Percentiles rank a stretch among this genome's conserved stretches.
Conservation (phyloP, 352 stramenopile species). For the Phytophthora multivora region DNA sequence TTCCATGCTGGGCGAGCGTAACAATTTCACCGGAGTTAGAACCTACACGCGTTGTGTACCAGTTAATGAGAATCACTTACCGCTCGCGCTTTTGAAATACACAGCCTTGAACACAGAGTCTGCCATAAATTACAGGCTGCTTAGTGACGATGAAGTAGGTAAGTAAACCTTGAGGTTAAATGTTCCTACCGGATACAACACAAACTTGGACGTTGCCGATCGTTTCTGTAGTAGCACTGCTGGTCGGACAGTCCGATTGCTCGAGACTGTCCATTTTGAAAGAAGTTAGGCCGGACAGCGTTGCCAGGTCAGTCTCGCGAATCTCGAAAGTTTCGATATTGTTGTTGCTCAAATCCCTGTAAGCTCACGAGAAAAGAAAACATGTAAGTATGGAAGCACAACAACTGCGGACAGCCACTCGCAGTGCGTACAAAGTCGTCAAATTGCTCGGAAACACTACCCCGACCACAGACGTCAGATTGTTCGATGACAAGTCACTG, state of each 20-base stretch:
- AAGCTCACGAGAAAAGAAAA: neutral
- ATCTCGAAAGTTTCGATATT: slow-evolving; percentile 37
- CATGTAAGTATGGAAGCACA: too few relatives aligned
- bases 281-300: slow-evolving; percentile 22
- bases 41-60: neutral
- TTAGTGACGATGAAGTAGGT: neutral
- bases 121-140: slow-evolving; percentile 1
- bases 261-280: slow-evolving; percentile 37
- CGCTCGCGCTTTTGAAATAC: slow-evolving; percentile 25
- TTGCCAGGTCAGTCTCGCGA: slow-evolving; percentile 24
- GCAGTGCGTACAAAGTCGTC: slow-evolving; percentile 20
- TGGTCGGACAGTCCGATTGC: slow-evolving; percentile 30
- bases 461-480: slow-evolving; percentile 30
- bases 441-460: slow-evolving; percentile 38
- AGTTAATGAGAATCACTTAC: slow-evolving; percentile 9
- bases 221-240: slow-evolving; percentile 22
- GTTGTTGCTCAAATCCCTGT: slow-evolving; percentile 45
- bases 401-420: too few relatives aligned
- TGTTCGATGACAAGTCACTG: slow-evolving; percentile 41
- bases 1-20: slow-evolving; percentile 16
- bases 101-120: slow-evolving; percentile 18
- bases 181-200: slow-evolving; percentile 33
- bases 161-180: neutral
- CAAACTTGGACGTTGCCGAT: slow-evolving; percentile 37
- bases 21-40: neutral